Conservation (phyloP, 2,329 filamentous ascomycete genomes). For the Aspergillus sp. region DNA sequence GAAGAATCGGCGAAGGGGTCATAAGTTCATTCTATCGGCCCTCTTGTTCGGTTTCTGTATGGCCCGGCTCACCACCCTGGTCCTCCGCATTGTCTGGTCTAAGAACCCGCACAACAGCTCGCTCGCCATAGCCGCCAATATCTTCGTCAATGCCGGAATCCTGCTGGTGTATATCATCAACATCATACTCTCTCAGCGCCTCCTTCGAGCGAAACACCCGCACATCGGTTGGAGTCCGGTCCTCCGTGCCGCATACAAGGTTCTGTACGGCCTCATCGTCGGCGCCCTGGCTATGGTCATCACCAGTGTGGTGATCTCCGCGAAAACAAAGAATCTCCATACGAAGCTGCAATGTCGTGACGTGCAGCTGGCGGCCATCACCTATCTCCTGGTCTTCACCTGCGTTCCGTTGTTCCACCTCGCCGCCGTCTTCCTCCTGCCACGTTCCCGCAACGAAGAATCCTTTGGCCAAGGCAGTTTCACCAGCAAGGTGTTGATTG, state of each 20-base stretch:
- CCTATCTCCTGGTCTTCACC: conserved; percentile 63
- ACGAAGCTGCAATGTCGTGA: conserved; percentile 55
- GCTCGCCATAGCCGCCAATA: conserved; percentile 58
- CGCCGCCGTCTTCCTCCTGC: conserved; percentile 46
- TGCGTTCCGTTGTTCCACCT: conserved; percentile 65
- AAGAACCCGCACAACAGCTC: conserved; percentile 41
- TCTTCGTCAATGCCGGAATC: conserved; percentile 73
- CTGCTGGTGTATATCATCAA: conserved; percentile 76
- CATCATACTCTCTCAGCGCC: conserved; percentile 71
- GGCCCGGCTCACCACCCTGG: conserved; percentile 46
- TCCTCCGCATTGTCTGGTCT: conserved; percentile 59
- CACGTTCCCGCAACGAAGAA: conserved; percentile 46
- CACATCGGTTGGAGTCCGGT: conserved; percentile 64
- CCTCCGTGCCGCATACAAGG: conserved; percentile 54
- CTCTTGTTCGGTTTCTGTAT: conserved; percentile 51
- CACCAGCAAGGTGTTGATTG: conserved; percentile 64
- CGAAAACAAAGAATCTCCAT: conserved; percentile 61
- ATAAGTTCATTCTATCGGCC: conserved; percentile 52
- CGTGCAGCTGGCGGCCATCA: conserved; percentile 63
- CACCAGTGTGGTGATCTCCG: conserved; percentile 60
- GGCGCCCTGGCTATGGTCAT: conserved; percentile 66
- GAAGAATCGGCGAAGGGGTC: conserved; percentile 39
- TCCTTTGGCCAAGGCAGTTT: conserved; percentile 68
- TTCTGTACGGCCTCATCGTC: conserved; percentile 59
- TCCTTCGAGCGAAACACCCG: conserved; percentile 72